A percentile compares a stretch with the other conserved stretches of the same genome.
Conservation (phyloP, 352 stramenopile species). For the Phytophthora ramorum region DNA sequence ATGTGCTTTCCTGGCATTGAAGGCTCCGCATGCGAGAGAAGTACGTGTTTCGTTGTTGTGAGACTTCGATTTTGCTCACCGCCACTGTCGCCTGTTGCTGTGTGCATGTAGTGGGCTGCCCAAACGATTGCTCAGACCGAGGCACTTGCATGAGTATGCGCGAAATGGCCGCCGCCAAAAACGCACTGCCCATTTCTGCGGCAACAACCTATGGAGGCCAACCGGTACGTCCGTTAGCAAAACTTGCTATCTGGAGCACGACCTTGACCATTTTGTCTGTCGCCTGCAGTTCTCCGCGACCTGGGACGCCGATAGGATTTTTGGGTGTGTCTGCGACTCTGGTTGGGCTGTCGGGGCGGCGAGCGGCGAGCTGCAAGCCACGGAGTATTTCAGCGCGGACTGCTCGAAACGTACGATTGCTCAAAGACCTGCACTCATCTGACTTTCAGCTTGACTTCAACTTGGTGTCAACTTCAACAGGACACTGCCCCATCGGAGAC, state of each 20-base stretch:
- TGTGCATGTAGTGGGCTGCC: conserved; percentile 50
- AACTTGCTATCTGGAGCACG: not conserved
- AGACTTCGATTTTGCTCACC: not conserved
- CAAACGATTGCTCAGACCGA: conserved; percentile 77
- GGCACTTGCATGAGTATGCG: conserved; percentile 87
- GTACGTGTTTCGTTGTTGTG: conserved; percentile 30
- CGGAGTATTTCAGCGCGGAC: conserved; percentile 91
- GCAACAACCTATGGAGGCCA: conserved; percentile 70
- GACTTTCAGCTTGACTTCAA: not conserved
- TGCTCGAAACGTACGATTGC: conserved; percentile 74
- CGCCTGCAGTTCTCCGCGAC: conserved; percentile 54
- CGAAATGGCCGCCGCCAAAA: conserved; percentile 66
- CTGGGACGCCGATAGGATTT: conserved; percentile 93
- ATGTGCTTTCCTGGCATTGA: conserved; percentile 84
- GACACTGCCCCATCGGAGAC: conserved; percentile 83
- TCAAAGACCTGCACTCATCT: not conserved
- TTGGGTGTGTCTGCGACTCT: conserved; percentile 91
- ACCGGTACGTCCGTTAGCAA: conserved; percentile 36
- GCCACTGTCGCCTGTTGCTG: conserved; percentile 1
- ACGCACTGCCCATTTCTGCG: conserved; percentile 69
- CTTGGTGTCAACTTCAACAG: conserved; percentile 34
- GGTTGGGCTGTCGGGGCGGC: conserved; percentile 83
- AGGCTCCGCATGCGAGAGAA: conserved; percentile 82
- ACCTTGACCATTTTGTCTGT: conserved; percentile 1
- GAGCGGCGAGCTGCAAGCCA: conserved; percentile 74